phyloP scores from a whole-genome alignment of 306 rosid species.

The Vigna angularis region DNA sequence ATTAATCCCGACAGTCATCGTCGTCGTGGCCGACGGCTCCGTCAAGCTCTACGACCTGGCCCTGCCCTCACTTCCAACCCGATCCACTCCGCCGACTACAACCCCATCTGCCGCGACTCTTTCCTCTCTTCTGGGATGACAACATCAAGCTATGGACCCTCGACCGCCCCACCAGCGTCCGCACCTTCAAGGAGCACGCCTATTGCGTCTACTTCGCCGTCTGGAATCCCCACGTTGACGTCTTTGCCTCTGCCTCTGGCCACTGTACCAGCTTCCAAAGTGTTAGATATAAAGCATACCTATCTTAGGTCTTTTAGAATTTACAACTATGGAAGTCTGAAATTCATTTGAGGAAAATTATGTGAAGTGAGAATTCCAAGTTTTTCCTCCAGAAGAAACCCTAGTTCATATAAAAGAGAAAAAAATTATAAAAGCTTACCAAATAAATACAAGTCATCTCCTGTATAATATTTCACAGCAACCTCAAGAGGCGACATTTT shows the following conservation, averaged over 20 bases:
- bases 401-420: constrained; percentile 30
- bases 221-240: constrained; percentile 90
- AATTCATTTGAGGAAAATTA: constrained; percentile 76
- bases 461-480: constrained; percentile 94
- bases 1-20: constrained; percentile 48
- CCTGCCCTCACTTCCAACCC: constrained; percentile 76
- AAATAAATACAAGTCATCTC: constrained; percentile 86
- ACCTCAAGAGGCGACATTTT: constrained; percentile 83
- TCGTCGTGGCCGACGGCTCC: constrained; percentile 94
- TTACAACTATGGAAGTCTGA: constrained; percentile 89
- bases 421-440: constrained; percentile 55
- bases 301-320: constrained; percentile 88
- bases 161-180: constrained; percentile 79
- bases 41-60: constrained; percentile 88
- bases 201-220: constrained; percentile 89
- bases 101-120: constrained; percentile 93
- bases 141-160: constrained; percentile 86
- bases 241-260: constrained; percentile 95
- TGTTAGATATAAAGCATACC: too few species aligned
- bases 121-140: constrained; percentile 96
- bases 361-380: constrained; percentile 45
- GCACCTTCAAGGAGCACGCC: constrained; percentile 90
- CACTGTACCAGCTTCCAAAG: too few species aligned
- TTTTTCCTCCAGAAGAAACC: constrained; percentile 27
- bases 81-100: constrained; percentile 81